phyloP scores from a whole-genome alignment of 2,329 filamentous ascomycete species.

The Endothia cerciana region DNA sequence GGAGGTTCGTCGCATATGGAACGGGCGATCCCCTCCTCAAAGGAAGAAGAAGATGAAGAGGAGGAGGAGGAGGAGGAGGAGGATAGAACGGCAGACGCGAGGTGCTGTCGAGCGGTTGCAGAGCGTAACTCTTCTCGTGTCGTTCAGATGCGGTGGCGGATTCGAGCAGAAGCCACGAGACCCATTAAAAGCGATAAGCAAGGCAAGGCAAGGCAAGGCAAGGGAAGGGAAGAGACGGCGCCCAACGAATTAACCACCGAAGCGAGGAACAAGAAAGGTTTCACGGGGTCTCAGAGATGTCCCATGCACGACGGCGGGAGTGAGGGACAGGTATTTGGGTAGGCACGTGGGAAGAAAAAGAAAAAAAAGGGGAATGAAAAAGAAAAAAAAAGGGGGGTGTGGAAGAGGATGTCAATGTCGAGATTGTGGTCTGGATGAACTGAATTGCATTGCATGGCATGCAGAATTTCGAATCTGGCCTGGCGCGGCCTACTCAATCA shows the following conservation, averaged over 20 bases:
- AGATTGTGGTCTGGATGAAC: background rate
- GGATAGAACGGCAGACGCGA: background rate
- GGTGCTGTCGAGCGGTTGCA: background rate
- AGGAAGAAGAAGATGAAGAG: slow-evolving; percentile 31
- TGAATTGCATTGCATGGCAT: slow-evolving; percentile 4
- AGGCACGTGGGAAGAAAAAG: slow-evolving; percentile 6
- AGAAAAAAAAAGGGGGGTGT: background rate
- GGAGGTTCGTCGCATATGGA: slow-evolving; percentile 66
- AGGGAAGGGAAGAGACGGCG: slow-evolving; percentile 28
- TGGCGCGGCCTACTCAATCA: background rate
- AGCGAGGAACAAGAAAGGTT: slow-evolving; percentile 29
- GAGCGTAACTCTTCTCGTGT: background rate
- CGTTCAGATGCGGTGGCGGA: slow-evolving; percentile 11
- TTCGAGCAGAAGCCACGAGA: slow-evolving; percentile 26
- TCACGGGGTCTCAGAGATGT: background rate
- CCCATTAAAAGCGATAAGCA: slow-evolving; percentile 27
- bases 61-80: background rate
- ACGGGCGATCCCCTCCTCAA: slow-evolving; percentile 22
- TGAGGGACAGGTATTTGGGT: background rate
- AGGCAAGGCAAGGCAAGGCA: slow-evolving; percentile 15
- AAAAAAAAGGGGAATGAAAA: background rate
- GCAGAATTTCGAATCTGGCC: slow-evolving; percentile 6
- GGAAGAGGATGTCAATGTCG: background rate
- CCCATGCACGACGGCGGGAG: background rate
- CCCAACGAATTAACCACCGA: slow-evolving; percentile 2